A percentile compares a stretch with the other conserved stretches of the same genome.
Conservation (phyloP, 306 rosid species). For the Glycine tomentella region DNA sequence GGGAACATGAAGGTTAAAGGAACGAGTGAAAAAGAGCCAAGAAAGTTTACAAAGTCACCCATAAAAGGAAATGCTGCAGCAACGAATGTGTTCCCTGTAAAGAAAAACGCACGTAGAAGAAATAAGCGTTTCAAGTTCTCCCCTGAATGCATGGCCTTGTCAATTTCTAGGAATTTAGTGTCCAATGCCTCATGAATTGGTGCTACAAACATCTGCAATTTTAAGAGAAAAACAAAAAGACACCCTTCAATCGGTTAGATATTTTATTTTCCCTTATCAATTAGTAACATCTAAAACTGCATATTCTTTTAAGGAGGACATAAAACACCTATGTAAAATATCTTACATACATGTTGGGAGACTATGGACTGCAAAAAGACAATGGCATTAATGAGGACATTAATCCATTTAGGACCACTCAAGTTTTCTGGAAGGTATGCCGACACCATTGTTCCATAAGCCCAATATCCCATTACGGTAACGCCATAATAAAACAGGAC, state of each 20-base stretch:
- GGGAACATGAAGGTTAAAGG: conserved; percentile 69
- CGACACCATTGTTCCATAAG: conserved; percentile 59
- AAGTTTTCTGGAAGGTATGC: conserved; percentile 59
- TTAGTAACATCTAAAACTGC: too few relatives aligned
- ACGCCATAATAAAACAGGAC: conserved; percentile 56
- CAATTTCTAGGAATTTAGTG: conserved; percentile 55
- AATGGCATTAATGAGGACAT: conserved; percentile 50
- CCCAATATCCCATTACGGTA: conserved; percentile 63
- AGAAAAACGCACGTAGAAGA: conserved; percentile 25
- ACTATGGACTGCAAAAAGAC: conserved; percentile 60
- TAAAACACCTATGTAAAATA: neutral
- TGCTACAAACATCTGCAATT: conserved; percentile 56
- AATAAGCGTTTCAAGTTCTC: conserved; percentile 56
- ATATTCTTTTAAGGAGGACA: too few relatives aligned
- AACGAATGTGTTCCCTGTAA: conserved; percentile 51
- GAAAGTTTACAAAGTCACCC: conserved; percentile 66
- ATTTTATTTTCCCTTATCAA: too few relatives aligned
- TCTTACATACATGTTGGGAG: conserved; percentile 57
- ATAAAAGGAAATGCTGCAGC: conserved; percentile 69
- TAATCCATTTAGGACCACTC: conserved; percentile 66
- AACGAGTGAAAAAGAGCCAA: conserved; percentile 61
- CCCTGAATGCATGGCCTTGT: conserved; percentile 52
- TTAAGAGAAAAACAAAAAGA: neutral
- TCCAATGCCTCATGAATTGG: conserved; percentile 67
- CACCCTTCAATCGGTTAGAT: neutral